phyloP scores from a whole-genome alignment of 1,139 yeast species.

The Eremothecium cymbalariae region DNA sequence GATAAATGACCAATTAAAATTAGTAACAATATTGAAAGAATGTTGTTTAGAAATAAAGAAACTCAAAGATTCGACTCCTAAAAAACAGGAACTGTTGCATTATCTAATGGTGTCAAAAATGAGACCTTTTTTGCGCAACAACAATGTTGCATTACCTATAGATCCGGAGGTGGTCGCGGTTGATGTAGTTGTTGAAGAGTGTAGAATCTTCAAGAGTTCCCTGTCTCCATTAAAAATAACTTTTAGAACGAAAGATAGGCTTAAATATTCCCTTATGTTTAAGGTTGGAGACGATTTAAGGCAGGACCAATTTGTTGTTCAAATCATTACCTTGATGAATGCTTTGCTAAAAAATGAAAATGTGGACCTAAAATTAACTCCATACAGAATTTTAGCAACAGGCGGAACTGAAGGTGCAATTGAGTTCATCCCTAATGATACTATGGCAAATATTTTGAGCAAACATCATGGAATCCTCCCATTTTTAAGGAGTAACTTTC shows the following conservation, averaged over 20 bases:
- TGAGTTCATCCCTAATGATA: constrained; percentile 86
- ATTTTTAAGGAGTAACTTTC: constrained; percentile 59
- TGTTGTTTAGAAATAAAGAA: constrained; percentile 39
- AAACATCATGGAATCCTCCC: constrained; percentile 68
- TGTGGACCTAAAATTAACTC: constrained; percentile 77
- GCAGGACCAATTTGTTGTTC: constrained; percentile 93
- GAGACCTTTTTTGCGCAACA: constrained; percentile 23
- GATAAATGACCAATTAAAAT: constrained; percentile 38
- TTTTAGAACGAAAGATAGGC: constrained; percentile 53
- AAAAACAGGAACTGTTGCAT: constrained; percentile 43
- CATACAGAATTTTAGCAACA: constrained; percentile 85
- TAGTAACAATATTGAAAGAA: constrained; percentile 38
- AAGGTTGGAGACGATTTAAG: constrained; percentile 93
- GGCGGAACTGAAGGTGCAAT: constrained; percentile 87
- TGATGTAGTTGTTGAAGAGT: constrained; percentile 74
- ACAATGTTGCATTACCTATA: constrained; percentile 30
- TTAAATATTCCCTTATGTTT: constrained; percentile 69
- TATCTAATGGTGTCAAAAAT: constrained; percentile 31
- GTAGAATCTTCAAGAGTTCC: constrained; percentile 83
- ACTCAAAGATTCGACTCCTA: constrained; percentile 48
- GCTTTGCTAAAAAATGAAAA: constrained; percentile 81
- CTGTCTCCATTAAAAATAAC: constrained; percentile 80
- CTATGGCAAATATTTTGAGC: constrained; percentile 72
- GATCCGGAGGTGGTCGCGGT: constrained; percentile 43
- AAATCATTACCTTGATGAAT: constrained; percentile 87